Evolutionary conservation across 805 yeast species (phyloP).

Genomic region (Starmerella scarabaei): DNA sequence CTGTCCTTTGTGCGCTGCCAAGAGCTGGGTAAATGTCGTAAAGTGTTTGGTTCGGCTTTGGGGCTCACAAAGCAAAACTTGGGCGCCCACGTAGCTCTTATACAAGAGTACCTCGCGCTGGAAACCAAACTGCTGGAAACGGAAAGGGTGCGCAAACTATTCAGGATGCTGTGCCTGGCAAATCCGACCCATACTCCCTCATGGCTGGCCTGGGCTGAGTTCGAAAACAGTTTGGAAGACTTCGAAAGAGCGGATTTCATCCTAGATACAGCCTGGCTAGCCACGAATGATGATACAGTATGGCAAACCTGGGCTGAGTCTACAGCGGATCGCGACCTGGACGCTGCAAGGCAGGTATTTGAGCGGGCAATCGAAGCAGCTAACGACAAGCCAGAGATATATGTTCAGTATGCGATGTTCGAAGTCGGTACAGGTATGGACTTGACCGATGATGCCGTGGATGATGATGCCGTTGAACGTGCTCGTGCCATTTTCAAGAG

Average conservation of each 20-base stretch:
- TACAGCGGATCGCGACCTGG: constrained; percentile 48
- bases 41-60: constrained; percentile 55
- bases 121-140: constrained; percentile 63
- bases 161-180: constrained; percentile 48
- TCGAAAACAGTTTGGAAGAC: constrained; percentile 61
- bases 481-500: constrained; percentile 46
- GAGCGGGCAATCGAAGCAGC: constrained; percentile 26
- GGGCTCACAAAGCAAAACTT: constrained; percentile 41
- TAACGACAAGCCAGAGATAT: constrained; percentile 29
- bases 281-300: constrained; percentile 23
- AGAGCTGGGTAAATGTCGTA: constrained; percentile 43
- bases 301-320: constrained; percentile 41
- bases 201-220: constrained; percentile 53
- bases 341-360: constrained; percentile 41
- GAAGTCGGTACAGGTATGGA: constrained; percentile 46
- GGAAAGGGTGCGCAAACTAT: constrained; percentile 64
- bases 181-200: constrained; percentile 32
- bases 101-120: constrained; percentile 50
- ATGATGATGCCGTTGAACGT: constrained; percentile 36
- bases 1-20: constrained; percentile 61
- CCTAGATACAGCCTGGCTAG: no score
- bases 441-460: constrained; percentile 36
- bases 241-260: constrained; percentile 53
- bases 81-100: constrained; percentile 32
- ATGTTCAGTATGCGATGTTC: constrained; percentile 60